phyloP scores from a whole-genome alignment of 2,329 filamentous ascomycete genomes.

The Pseudocercospora cruenta region DNA sequence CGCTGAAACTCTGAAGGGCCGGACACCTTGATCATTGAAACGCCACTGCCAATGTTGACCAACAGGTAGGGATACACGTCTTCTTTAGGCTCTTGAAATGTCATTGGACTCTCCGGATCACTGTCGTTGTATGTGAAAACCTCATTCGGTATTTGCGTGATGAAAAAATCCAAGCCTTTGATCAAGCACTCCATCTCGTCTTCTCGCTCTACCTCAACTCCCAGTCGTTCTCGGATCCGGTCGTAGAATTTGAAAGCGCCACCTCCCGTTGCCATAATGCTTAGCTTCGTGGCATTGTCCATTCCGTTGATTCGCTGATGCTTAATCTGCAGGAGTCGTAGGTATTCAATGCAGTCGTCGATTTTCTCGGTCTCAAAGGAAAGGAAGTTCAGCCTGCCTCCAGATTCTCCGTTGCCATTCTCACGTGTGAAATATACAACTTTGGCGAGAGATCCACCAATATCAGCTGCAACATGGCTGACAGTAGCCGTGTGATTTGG shows the following conservation, averaged over 20 bases:
- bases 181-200: slow-evolving; percentile 99
- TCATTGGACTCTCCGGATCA: slow-evolving; percentile 71
- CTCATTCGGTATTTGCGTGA: slow-evolving; percentile 93
- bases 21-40: slow-evolving; percentile 95
- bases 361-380: slow-evolving; percentile 96
- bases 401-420: slow-evolving; percentile 62
- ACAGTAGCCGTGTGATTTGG: slow-evolving; percentile 94
- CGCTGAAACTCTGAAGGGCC: slow-evolving; percentile 84
- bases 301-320: slow-evolving; percentile 66
- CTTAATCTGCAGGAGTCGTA: slow-evolving; percentile 81
- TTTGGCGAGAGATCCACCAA: slow-evolving; percentile 93
- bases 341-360: slow-evolving; percentile 89
- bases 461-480: slow-evolving; percentile 97
- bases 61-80: slow-evolving; percentile 95
- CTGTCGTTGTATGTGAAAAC: slow-evolving; percentile 95
- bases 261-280: slow-evolving; percentile 93
- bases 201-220: slow-evolving; percentile 85
- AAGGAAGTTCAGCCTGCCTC: slow-evolving; percentile 90
- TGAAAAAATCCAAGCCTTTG: slow-evolving; percentile 93
- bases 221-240: slow-evolving; percentile 78
- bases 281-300: slow-evolving; percentile 60
- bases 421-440: slow-evolving; percentile 97
- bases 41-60: slow-evolving; percentile 96
- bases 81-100: slow-evolving; percentile 75
- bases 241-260: slow-evolving; percentile 98